A percentile compares a stretch with the other conserved stretches of the same genome.
These are phyloP conservation scores for Bipolaris zeicola DNA, from an alignment of 2,329 filamentous ascomycete genomes.

Conservation along the genomic window DNA sequence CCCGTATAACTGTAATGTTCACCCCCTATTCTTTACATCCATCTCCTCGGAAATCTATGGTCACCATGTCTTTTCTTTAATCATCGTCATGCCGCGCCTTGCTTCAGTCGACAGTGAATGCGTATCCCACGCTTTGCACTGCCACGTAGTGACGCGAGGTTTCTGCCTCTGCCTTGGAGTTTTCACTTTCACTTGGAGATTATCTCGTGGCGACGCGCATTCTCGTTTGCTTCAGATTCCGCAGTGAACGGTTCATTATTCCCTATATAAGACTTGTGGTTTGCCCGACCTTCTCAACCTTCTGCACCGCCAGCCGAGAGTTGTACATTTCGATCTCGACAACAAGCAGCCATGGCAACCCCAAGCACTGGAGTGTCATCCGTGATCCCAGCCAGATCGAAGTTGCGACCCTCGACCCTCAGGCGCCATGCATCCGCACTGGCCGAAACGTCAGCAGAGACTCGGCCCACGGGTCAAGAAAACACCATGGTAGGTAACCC, in stretches of 20 bases:
- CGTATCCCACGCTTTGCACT: neutral
- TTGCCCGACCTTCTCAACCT: too few species aligned
- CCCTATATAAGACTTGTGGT: too few species aligned
- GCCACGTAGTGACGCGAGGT: conserved; percentile 9
- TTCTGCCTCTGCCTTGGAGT: neutral
- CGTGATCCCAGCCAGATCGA: neutral
- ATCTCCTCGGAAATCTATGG: too few species aligned
- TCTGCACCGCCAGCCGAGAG: neutral
- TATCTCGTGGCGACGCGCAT: neutral
- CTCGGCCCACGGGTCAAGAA: neutral
- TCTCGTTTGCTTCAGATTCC: neutral
- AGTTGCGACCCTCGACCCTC: conserved; percentile 3
- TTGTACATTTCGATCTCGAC: neutral
- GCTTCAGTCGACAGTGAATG: neutral
- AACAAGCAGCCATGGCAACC: neutral
- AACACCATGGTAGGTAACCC: neutral
- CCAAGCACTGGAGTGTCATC: too few species aligned
- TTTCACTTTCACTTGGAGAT: neutral
- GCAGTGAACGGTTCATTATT: neutral
- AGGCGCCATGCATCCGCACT: conserved; percentile 15
- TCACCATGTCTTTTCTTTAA: neutral
- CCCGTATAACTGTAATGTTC: neutral
- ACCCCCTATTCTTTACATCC: neutral
- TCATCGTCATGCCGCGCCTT: neutral
- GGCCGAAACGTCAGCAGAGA: neutral